Evolutionary conservation across 139 green algal genomes (phyloP), one percentile per base, ranked within the genome.

Genomic region (Volvox africanus): DNA sequence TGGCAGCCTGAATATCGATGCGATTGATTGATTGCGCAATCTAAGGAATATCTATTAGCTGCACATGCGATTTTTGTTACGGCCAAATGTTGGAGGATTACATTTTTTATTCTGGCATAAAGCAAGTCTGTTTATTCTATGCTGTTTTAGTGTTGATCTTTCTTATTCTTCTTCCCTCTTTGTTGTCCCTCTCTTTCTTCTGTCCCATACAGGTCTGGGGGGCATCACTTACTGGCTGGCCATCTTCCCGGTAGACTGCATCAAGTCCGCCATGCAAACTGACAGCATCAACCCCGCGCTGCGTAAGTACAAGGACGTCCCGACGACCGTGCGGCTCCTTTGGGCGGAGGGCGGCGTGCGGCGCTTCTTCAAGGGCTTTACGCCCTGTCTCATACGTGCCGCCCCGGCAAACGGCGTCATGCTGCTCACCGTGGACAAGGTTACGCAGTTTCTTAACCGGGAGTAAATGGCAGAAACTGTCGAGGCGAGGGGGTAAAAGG

Each of bases 321-420:
- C 90, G 44, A 87, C 92, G 77, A 93, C 96, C 1, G 94, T 89
- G 11, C 76, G 87, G 16, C 76, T 80, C 61, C 61, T 91, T 76
- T 91, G 87, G 87, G 76, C 76, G 0, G 87, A 91, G 87, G 87
- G 87, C 87, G 87, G 87, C 33, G n/a, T 98, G 13, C 76, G 89
- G 9, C 93, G 97, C 35, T 99, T 99, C 95, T 99, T 98, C 94
- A 95, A 94, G 71, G 91, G 98, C 79, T 99, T 99, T 92, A 95
- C 95, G 24, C 98, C 98, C n/a, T 99, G 97, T 94, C 61, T 99
- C 73, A 94, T 98, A 37, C 93, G 98, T 50, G 97, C 97, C 1
- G 94, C 89, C 13, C 98, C 98, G 61, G 98, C 97, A 21, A 99
- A 99, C 91, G 98, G 92, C 22, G 90, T 96, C 89, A 99, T 99